Conservation (phyloP, 2,329 filamentous ascomycete species). For the Colletotrichum lindemuthianum region DNA sequence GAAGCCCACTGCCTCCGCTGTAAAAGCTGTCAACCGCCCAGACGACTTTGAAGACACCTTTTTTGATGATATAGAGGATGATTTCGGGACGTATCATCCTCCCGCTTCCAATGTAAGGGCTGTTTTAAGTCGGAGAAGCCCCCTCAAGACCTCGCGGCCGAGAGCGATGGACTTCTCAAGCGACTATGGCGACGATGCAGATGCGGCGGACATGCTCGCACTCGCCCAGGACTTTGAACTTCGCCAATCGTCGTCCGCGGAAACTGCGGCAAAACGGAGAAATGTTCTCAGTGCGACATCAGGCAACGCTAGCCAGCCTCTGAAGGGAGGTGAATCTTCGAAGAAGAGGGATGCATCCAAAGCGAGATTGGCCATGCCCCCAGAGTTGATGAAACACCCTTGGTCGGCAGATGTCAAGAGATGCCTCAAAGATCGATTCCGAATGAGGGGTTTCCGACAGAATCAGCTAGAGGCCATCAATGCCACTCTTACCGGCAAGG, state of each 20-base stretch:
- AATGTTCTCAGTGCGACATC: slow-evolving; percentile 59
- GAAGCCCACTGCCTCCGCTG: background rate
- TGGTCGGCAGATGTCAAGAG: slow-evolving; percentile 90
- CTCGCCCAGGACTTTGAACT: slow-evolving; percentile 62
- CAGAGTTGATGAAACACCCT: slow-evolving; percentile 69
- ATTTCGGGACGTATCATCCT: slow-evolving; percentile 19
- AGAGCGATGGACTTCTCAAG: slow-evolving; percentile 50
- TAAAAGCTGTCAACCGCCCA: background rate
- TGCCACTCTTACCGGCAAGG: slow-evolving; percentile 84
- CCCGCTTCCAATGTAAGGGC: slow-evolving; percentile 2
- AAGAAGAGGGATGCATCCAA: slow-evolving; percentile 47
- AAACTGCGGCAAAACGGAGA: slow-evolving; percentile 42
- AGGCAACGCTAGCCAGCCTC: slow-evolving; percentile 51
- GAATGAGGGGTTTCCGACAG: slow-evolving; percentile 85
- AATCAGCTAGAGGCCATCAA: slow-evolving; percentile 98
- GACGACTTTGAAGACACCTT: slow-evolving; percentile 47
- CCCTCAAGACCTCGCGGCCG: slow-evolving; percentile 26
- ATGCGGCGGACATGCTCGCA: slow-evolving; percentile 59
- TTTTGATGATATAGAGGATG: slow-evolving; percentile 41
- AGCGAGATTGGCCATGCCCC: slow-evolving; percentile 51
- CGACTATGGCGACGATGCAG: slow-evolving; percentile 60
- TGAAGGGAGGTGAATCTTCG: slow-evolving; percentile 45
- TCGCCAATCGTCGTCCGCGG: slow-evolving; percentile 48
- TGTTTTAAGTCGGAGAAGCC: slow-evolving; percentile 14
- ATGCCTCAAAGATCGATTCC: slow-evolving; percentile 84